phyloP scores from a whole-genome alignment of 2,329 filamentous ascomycete species.

The Aureobasidium vineae region DNA sequence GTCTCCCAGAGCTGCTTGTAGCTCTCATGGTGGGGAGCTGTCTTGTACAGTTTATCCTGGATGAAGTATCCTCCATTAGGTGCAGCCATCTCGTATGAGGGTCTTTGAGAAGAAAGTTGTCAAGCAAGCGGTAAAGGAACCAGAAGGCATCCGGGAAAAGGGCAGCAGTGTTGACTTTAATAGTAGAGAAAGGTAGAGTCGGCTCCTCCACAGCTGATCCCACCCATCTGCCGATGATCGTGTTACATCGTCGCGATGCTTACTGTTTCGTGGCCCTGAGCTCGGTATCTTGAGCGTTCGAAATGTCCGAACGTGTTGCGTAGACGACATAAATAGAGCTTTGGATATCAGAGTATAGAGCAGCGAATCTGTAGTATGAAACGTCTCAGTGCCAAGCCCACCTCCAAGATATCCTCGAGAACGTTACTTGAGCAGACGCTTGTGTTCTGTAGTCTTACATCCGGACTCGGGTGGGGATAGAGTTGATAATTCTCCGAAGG shows the following conservation, averaged over 20 bases:
- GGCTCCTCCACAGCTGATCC: conserved; percentile 4
- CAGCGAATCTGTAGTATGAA: not conserved
- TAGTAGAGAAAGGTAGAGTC: not conserved
- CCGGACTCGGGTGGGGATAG: conserved; percentile 12
- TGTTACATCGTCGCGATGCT: conserved; percentile 11
- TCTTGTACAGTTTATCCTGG: conserved; percentile 45
- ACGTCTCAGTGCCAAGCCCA: not conserved
- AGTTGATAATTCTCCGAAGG: conserved; percentile 23
- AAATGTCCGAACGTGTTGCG: conserved; percentile 13
- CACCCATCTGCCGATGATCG: not conserved
- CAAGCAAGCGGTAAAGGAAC: not conserved
- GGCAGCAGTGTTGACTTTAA: conserved; percentile 2
- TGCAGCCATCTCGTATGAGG: conserved; percentile 41
- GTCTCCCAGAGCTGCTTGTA: conserved; percentile 63
- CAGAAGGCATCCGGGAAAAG: not conserved
- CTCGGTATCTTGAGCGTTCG: conserved; percentile 4
- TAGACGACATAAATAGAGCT: conserved; percentile 3
- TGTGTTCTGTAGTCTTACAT: not conserved
- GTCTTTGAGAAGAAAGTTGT: not conserved
- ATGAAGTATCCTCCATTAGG: conserved; percentile 48
- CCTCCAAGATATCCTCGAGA: not conserved
- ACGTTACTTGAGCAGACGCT: not conserved
- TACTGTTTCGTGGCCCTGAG: not conserved
- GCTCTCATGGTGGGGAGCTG: conserved; percentile 49
- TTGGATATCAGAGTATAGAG: not conserved